Conservation (phyloP, 1,284 basidiomycete genomes). For the Austroboletus novae-zelandiae region DNA sequence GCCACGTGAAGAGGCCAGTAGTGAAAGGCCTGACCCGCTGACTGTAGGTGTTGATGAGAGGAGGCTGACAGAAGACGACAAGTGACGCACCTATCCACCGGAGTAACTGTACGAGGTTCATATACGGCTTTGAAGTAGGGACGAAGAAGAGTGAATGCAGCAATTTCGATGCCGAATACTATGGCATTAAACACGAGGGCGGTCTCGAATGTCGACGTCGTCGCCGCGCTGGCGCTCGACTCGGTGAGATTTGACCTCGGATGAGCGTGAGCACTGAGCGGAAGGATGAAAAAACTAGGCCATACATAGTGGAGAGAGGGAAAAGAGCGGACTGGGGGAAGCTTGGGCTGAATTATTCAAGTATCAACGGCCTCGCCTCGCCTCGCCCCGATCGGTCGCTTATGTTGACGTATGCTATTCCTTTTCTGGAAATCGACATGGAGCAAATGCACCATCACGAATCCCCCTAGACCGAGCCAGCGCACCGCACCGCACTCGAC, state of each 20-base stretch:
- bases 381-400: constrained; percentile 10
- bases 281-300: not conserved
- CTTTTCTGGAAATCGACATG: constrained; percentile 3
- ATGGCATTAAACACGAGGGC: constrained; percentile 73
- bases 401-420: constrained; percentile 1
- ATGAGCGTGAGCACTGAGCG: constrained; percentile 4
- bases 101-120: constrained; percentile 74
- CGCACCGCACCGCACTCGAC: too few relatives aligned
- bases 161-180: constrained; percentile 66
- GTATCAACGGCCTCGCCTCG: not conserved
- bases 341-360: not conserved
- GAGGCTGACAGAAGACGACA: not conserved
- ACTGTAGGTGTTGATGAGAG: constrained; percentile 33
- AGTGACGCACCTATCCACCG: constrained; percentile 43
- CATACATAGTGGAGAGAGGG: constrained; percentile 20
- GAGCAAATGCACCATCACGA: too few relatives aligned
- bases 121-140: constrained; percentile 75
- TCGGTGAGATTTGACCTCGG: constrained; percentile 17
- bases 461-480: too few relatives aligned
- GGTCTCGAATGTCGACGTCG: constrained; percentile 68
- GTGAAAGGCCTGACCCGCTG: constrained; percentile 54
- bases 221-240: constrained; percentile 40
- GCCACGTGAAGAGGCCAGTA: constrained; percentile 54
- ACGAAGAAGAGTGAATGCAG: constrained; percentile 67
- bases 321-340: constrained; percentile 11